These are phyloP conservation scores for Salvia splendens DNA, from an alignment of 257 asterid species.

Conservation along the genomic window DNA sequence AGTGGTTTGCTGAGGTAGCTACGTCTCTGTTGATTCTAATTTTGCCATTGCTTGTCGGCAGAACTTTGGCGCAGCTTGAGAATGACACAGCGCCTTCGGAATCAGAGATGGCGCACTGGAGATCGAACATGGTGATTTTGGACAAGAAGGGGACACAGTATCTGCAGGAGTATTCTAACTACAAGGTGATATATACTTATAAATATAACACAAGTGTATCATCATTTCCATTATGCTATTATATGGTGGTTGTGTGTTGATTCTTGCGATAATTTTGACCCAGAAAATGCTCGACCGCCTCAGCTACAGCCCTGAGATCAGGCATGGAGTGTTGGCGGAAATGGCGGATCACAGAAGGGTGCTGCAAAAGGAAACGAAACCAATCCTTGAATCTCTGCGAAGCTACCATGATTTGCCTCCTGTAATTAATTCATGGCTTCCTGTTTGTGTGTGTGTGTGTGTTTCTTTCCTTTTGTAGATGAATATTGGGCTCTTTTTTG, in stretches of 20 bases:
- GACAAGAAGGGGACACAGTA: conserved; percentile 87
- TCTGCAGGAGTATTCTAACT: conserved; percentile 80
- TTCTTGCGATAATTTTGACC: conserved; percentile 17
- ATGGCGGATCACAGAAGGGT: conserved; percentile 97
- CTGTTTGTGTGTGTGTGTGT: neutral
- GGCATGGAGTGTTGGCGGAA: conserved; percentile 92
- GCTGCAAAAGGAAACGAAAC: conserved; percentile 85
- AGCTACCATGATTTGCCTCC: conserved; percentile 99
- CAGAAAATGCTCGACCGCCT: conserved; percentile 96
- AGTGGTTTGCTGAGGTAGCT: conserved; percentile 4
- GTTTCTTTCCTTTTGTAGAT: conserved; percentile 12
- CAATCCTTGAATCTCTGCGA: conserved; percentile 82
- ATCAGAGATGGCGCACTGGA: conserved; percentile 88
- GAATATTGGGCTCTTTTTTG: neutral
- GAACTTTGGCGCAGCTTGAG: conserved; percentile 84
- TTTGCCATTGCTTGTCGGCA: conserved; percentile 32
- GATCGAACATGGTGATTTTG: conserved; percentile 75
- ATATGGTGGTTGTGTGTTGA: neutral
- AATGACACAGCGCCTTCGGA: conserved; percentile 83
- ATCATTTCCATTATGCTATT: neutral
- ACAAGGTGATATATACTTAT: conserved; percentile 54
- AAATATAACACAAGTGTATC: no score
- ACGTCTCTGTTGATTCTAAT: conserved; percentile 8
- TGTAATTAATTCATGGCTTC: conserved; percentile 46
- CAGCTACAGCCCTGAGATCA: conserved; percentile 86